These are phyloP conservation scores for Aureobasidium subglaciale DNA, from an alignment of 2,329 filamentous ascomycete species.

Conservation along the genomic window DNA sequence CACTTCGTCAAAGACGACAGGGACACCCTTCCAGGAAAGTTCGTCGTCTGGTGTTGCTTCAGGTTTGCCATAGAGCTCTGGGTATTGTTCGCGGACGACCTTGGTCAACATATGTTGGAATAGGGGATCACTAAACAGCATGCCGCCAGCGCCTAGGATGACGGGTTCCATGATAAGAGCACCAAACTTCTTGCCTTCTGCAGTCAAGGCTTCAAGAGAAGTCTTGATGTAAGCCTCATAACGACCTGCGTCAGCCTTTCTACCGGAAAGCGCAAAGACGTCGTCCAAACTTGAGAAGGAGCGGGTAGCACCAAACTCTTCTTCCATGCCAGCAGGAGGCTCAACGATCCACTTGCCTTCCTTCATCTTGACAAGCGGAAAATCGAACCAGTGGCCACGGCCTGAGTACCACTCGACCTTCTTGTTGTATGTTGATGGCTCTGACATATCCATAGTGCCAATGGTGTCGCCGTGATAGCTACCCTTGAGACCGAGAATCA, in stretches of 20 bases:
- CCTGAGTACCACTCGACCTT: conserved; percentile 83
- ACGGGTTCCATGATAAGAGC: conserved; percentile 75
- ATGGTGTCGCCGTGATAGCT: conserved; percentile 86
- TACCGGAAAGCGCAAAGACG: conserved; percentile 54
- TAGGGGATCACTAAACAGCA: conserved; percentile 75
- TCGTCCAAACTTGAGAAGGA: conserved; percentile 45
- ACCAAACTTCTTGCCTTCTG: conserved; percentile 61
- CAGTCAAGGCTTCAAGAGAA: conserved; percentile 47
- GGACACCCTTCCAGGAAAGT: conserved; percentile 61
- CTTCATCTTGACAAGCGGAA: conserved; percentile 62
- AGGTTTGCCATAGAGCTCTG: not conserved
- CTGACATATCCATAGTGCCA: conserved; percentile 77
- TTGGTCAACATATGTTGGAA: conserved; percentile 68
- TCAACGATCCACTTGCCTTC: conserved; percentile 60
- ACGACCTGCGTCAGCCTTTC: conserved; percentile 33
- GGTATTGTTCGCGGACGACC: conserved; percentile 47
- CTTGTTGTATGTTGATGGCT: conserved; percentile 70
- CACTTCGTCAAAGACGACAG: conserved; percentile 77
- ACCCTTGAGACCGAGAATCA: conserved; percentile 67
- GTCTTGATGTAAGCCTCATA: conserved; percentile 56
- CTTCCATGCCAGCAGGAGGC: conserved; percentile 44
- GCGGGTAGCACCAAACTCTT: conserved; percentile 38
- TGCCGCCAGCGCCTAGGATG: conserved; percentile 74
- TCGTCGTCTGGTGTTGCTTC: not conserved
- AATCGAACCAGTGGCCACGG: conserved; percentile 73